A percentile compares a stretch with the other conserved stretches of the same genome.
Evolutionary conservation across 2,329 filamentous ascomycete species (phyloP).

Genomic region (Botrytis fragariae): DNA sequence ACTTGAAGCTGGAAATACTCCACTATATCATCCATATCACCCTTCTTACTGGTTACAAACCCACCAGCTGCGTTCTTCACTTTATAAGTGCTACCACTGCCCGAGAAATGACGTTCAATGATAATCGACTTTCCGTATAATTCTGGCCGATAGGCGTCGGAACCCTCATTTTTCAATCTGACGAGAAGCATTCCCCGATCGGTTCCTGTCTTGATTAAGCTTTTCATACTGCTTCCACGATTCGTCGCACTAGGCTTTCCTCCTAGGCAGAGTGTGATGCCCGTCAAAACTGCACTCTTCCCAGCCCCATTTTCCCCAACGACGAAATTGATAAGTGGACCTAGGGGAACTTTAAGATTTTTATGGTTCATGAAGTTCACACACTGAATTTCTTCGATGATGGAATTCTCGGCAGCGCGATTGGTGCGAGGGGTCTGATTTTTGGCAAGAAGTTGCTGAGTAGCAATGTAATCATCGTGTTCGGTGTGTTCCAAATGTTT

Average conservation of each 20-base stretch:
- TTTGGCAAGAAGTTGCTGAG: slow-evolving; percentile 53
- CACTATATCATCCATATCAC: slow-evolving; percentile 86
- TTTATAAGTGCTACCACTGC: slow-evolving; percentile 73
- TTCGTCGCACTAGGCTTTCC: slow-evolving; percentile 93
- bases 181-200: slow-evolving; percentile 76
- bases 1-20: slow-evolving; percentile 93
- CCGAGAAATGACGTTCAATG: slow-evolving; percentile 86
- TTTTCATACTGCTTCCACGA: slow-evolving; percentile 83
- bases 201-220: slow-evolving; percentile 83
- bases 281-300: slow-evolving; percentile 93
- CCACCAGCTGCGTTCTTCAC: slow-evolving; percentile 71
- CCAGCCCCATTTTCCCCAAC: slow-evolving; percentile 97
- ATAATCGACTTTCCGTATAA: slow-evolving; percentile 81
- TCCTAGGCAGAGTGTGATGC: slow-evolving; percentile 89
- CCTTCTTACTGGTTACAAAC: slow-evolving; percentile 76
- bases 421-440: slow-evolving; percentile 60
- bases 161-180: slow-evolving; percentile 85
- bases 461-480: slow-evolving; percentile 61
- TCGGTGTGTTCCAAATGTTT: slow-evolving; percentile 56
- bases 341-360: slow-evolving; percentile 77
- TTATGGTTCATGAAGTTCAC: slow-evolving; percentile 97
- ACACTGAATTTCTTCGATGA: slow-evolving; percentile 83
- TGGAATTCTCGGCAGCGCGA: slow-evolving; percentile 74
- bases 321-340: slow-evolving; percentile 95
- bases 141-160: slow-evolving; percentile 78